Base-by-base conservation (phyloP, 2,329 filamentous ascomycete genomes). In the Aotearoamyces nothofagi region DNA sequence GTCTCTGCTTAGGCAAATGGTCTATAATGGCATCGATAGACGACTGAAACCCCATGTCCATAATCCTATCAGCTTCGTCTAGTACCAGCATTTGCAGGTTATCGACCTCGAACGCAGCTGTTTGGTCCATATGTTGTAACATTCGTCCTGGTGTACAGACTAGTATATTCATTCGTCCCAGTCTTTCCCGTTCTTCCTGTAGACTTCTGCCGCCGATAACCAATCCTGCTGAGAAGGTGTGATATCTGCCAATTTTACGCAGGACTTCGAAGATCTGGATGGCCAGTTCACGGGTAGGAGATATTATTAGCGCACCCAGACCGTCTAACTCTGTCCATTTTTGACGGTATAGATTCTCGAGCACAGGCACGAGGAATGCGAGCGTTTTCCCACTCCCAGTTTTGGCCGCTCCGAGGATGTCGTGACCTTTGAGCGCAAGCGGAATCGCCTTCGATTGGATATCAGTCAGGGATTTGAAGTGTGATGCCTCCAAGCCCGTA, bases 211-310 rank as follows among this genome's bases (percentile, higher is more conserved):
- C 90, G 22, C 90, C 90, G 43, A 96, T 96, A 7, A 98, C 72
- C 43, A 96, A 56, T 0, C 90, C 90, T 1, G 90, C 90, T 1
- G 87, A 92, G 51, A 96, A 94, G 35, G 71, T 65, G 52, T 98
- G 87, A 33, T 87, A 74, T 32, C 81, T 70, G 24, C 90, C 90
- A 33, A 98, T 71, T 52, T 92, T 93, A 36, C 82, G 68, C 43
- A 98, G 56, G 1, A 96, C 87, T 33, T 94, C 80, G 48, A 96
- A 98, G 36, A 93, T 98, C 54, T 98, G 90, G 22, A 92, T 90
- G 0, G 90, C 87, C 31, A 98, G 63, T 57, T 98, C 90, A 47
- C 90, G 77, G 5, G 90, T 98, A 1, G 90, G 90, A 1, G 86
- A 87, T 30, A 98, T 76, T 39, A 98, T 82, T 38, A 98, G 66